Evolutionary conservation across 441 rosid genomes (phyloP).

Genomic region (Jatropha podagrica): DNA sequence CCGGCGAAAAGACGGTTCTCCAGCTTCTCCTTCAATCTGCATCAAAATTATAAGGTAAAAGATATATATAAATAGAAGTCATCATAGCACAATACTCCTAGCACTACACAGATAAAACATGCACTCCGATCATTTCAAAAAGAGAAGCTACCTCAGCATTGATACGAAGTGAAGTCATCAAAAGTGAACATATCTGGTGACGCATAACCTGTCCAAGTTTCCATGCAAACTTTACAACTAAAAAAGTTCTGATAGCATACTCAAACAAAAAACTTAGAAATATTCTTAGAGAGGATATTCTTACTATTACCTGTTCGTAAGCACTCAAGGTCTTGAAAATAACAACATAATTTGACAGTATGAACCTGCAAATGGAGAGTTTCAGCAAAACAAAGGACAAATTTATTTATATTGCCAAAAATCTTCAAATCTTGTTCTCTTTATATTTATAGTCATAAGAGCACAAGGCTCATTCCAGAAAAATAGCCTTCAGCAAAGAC

Average conservation of each 20-base stretch:
- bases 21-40: slow-evolving; percentile 94
- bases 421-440: neutral
- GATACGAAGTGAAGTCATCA: slow-evolving; percentile 97
- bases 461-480: neutral
- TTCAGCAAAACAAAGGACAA: slow-evolving; percentile 15
- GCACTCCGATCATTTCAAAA: slow-evolving; percentile 13
- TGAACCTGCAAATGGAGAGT: slow-evolving; percentile 60
- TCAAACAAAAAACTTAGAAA: slow-evolving; percentile 30
- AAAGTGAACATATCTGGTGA: slow-evolving; percentile 93
- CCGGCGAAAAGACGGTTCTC: slow-evolving; percentile 97
- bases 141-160: slow-evolving; percentile 75
- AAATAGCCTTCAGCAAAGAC: neutral
- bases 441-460: neutral
- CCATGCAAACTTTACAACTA: slow-evolving; percentile 35
- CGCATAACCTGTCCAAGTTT: slow-evolving; percentile 74
- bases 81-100: neutral
- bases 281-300: slow-evolving; percentile 17
- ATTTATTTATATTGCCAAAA: neutral
- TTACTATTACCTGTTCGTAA: slow-evolving; percentile 73
- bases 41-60: slow-evolving; percentile 29
- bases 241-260: slow-evolving; percentile 29
- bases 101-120: neutral
- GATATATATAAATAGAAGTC: neutral
- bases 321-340: slow-evolving; percentile 77
- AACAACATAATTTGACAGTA: slow-evolving; percentile 82